Base-by-base conservation (phyloP, 768 basidiomycete species). In the Naganishia friedmannii region DNA sequence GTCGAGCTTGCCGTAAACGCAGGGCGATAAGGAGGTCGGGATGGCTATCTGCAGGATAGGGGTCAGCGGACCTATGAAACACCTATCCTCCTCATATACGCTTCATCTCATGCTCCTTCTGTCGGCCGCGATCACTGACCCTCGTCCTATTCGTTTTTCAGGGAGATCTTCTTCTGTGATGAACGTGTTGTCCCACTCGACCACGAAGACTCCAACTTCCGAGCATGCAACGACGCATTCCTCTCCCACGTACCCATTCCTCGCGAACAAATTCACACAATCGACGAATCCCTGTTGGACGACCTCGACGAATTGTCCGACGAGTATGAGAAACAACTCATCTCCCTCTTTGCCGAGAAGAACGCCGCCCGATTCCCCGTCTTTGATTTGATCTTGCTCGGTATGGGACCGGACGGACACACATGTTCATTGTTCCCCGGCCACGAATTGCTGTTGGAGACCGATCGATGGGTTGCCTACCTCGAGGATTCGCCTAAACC, bases 131-230 rank as follows among this genome's bases (percentile, higher is more conserved):
- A 51, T 32, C 19, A 28, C 69, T 45, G 45, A 65, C 60, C 21
- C 28, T 19, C 39, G n/a, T 66, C 9, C n/a, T 31, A 32, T 17
- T 23, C 53, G 28, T 23, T 23, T 60, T 23, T 31, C 79, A 98
- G 95, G 96, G 93, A 97, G 73, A 88, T 98, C 76, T 99, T 90
- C 83, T 99, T 96, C 78, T 92, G 89, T 34, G 96, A 99, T 82
- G 96, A 99, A 83, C 90, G 96, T 66, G 87, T 88, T 72, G 96
- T 99, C 28, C 92, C 93, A 9, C 88, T 96, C 78, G 89, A 96
- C 83, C 85, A 95, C 82, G 85, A 87, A 42, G 95, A 98, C 79
- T 96, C 93, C 32, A 99, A 98, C 82, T 92, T 96, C 84, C 76
- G 81, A 19, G 86, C 91, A 60, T 92, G 90, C 84, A 83, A 80